Conservation (phyloP, 2,329 filamentous ascomycete genomes). For the Diaporthe helianthi region DNA sequence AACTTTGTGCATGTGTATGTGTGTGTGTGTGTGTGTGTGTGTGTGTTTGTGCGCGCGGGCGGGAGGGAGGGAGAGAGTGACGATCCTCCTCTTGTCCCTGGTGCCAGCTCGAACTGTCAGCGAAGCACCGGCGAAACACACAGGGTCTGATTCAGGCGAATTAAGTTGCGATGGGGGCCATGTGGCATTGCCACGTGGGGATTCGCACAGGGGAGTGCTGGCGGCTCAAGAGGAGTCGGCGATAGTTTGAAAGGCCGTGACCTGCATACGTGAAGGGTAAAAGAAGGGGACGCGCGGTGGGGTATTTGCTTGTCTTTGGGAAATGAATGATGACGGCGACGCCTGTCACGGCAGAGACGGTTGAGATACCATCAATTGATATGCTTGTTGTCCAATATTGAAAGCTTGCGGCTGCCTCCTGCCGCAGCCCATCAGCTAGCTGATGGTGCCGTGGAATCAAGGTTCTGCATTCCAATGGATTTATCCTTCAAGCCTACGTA, state of each 20-base stretch:
- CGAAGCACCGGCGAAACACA: neutral
- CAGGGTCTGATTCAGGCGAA: constrained; percentile 6
- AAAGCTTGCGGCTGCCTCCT: neutral
- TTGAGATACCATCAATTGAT: too few relatives aligned
- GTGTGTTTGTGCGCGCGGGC: neutral
- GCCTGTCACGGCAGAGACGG: neutral
- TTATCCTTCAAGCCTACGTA: neutral
- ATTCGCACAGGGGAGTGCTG: neutral
- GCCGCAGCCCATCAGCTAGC: neutral
- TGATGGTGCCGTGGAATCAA: neutral
- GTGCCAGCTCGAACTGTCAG: neutral
- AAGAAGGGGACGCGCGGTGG: neutral
- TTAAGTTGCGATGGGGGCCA: neutral
- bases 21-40: neutral
- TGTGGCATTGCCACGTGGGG: constrained; percentile 2
- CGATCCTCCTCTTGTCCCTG: neutral
- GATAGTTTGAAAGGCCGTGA: neutral
- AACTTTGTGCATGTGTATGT: neutral
- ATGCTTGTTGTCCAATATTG: neutral
- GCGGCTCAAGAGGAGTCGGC: neutral
- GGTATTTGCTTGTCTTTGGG: neutral
- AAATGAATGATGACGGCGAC: neutral
- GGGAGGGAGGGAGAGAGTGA: neutral
- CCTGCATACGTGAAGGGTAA: neutral
- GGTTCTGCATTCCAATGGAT: too few relatives aligned